Base-by-base conservation (phyloP, 106 monocot species). In the Alisma plantagoaquatica region DNA sequence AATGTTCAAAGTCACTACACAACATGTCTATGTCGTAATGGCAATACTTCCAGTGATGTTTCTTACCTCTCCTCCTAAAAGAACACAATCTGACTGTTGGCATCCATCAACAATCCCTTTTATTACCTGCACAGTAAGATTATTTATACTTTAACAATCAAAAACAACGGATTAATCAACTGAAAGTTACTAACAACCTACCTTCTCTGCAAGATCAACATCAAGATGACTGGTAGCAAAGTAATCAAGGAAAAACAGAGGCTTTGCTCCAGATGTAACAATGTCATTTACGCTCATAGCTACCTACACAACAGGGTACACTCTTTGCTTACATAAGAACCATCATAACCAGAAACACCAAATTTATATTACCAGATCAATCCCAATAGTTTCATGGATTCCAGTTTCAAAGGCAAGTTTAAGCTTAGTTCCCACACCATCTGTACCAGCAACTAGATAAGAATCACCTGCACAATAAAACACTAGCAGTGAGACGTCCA, bases 221-320 rank as follows among this genome's bases (percentile, higher is more conserved):
- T 96, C 88, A 38, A 96, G 84, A 41, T 72, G 58, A 60, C 88
- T 84, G 6, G 94, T 96, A 10, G 84, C 88, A 74, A 68, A 96
- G 46, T 89, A 96, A 73, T 96, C 94, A 48, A 91, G 78, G 54
- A 91, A 91, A 64, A 91, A 91, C 33, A 91, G 62, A 41, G 91
- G 91, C 53, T 89, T 96, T 43, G 94, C 94, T 47, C 94, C 94
- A 60, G 84, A 96, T 19, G 94, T 96, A 59, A 96, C 64, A 65
- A 96, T 96, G 62, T 96, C 94, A 70, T 96, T 96, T 23, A 96
- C 94, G 60, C 88, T 89, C 94, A 96, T 96, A 32, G 94, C 94
- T 17, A 96, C 94, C 94, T 94, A 46, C 24, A 19, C 56, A 32
- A 10, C 23, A 64, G 14, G 23, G 49, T 29, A 49, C 50, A 23